Evolutionary conservation across 257 asterid species (phyloP).

Genomic region (Handroanthus guayacan): DNA sequence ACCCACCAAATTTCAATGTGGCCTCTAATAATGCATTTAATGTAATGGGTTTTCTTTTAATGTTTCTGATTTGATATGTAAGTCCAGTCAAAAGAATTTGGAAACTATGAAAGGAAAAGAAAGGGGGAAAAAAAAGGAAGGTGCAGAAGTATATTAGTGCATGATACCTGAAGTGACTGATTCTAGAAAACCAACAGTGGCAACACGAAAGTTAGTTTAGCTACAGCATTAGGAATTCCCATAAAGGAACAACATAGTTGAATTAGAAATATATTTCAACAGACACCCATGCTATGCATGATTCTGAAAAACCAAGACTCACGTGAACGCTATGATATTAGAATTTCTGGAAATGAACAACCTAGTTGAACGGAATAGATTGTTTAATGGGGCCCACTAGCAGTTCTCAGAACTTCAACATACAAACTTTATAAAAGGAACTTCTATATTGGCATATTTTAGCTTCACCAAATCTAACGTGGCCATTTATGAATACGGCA

Average conservation of each 20-base stretch:
- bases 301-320: background rate
- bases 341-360: background rate
- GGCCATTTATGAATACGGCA: background rate
- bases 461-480: background rate
- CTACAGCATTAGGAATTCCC: background rate
- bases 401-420: background rate
- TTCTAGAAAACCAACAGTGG: background rate
- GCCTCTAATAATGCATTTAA: background rate
- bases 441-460: background rate
- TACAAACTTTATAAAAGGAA: background rate
- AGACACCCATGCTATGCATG: background rate
- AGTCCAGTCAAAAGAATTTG: background rate
- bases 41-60: background rate
- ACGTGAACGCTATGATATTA: background rate
- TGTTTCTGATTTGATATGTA: background rate
- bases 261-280: background rate
- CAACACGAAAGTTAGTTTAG: background rate
- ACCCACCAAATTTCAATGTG: background rate
- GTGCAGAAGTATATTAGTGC: too few species aligned
- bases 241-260: background rate
- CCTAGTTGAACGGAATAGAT: background rate
- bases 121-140: too few species aligned
- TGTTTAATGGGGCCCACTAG: background rate
- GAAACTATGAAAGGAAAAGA: background rate
- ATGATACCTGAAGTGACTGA: too few species aligned